These are phyloP conservation scores for Penicillium sp. DNA, from an alignment of 2,329 filamentous ascomycete species.

Conservation along the genomic window DNA sequence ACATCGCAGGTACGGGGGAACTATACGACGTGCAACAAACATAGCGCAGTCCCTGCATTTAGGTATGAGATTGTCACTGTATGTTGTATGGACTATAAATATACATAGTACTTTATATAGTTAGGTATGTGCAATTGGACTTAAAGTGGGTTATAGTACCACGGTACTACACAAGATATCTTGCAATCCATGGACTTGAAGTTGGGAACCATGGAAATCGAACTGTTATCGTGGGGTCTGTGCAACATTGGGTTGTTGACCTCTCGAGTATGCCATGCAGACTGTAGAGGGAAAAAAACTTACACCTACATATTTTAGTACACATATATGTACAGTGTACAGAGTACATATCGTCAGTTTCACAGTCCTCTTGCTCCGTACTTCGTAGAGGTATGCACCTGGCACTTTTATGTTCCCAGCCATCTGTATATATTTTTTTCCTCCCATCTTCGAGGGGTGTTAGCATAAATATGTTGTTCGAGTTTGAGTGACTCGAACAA, in stretches of 20 bases:
- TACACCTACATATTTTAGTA: neutral
- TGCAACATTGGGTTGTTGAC: slow-evolving; percentile 8
- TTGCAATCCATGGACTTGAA: neutral
- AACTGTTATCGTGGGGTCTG: slow-evolving; percentile 6
- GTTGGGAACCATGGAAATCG: neutral
- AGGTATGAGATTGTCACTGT: neutral
- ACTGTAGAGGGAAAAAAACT: neutral
- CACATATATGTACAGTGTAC: neutral
- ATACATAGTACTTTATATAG: neutral
- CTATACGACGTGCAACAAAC: neutral
- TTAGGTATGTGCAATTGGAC: neutral
- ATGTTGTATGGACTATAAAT: neutral
- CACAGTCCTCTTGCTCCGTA: neutral
- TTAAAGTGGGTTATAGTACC: neutral
- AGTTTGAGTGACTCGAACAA: neutral
- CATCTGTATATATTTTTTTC: neutral
- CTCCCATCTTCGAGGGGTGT: too few species aligned
- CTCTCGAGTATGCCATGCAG: slow-evolving; percentile 12
- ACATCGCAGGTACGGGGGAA: neutral
- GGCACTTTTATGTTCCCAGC: neutral
- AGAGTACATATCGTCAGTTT: neutral
- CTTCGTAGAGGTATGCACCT: neutral
- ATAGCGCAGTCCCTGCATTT: neutral
- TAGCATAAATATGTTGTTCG: neutral
- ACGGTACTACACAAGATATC: neutral